Evolutionary conservation across 73 alveolate genomes (phyloP).

Genomic region (Paramecium pentaurelia): DNA sequence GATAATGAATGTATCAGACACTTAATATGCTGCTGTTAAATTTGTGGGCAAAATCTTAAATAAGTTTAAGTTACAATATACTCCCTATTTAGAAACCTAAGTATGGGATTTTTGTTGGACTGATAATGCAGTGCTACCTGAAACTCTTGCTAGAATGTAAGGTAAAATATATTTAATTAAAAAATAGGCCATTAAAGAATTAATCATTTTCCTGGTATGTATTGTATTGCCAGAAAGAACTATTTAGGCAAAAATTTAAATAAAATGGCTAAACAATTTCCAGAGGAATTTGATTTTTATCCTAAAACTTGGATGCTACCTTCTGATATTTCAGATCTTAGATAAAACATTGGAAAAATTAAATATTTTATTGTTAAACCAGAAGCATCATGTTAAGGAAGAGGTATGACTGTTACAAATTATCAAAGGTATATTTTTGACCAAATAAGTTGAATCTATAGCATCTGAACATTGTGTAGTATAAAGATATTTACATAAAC

Average conservation of each 20-base stretch:
- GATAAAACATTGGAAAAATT: conserved; percentile 61
- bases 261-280: conserved; percentile 73
- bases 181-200: conserved; percentile 69
- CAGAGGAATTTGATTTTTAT: conserved; percentile 79
- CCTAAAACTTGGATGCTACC: conserved; percentile 90
- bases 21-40: conserved; percentile 60
- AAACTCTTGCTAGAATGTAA: conserved; percentile 67
- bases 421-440: conserved; percentile 68
- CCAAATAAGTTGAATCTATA: conserved; percentile 71
- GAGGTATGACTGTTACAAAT: conserved; percentile 35
- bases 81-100: conserved; percentile 57
- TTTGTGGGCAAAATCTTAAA: conserved; percentile 53
- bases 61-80: conserved; percentile 38
- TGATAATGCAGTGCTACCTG: conserved; percentile 67
- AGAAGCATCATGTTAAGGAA: conserved; percentile 84
- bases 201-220: conserved; percentile 89
- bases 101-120: conserved; percentile 74
- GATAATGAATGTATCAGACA: conserved; percentile 52
- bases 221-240: conserved; percentile 77
- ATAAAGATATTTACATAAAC: conserved; percentile 87
- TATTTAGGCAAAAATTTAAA: conserved; percentile 72
- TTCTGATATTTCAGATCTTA: conserved; percentile 72
- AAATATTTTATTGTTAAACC: conserved; percentile 79
- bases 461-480: conserved; percentile 81
- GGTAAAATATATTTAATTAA: background rate